Evolutionary conservation across 352 stramenopile species (phyloP), one percentile per base, ranked within the genome.

Genomic region (Globisporangium cederbergense): DNA sequence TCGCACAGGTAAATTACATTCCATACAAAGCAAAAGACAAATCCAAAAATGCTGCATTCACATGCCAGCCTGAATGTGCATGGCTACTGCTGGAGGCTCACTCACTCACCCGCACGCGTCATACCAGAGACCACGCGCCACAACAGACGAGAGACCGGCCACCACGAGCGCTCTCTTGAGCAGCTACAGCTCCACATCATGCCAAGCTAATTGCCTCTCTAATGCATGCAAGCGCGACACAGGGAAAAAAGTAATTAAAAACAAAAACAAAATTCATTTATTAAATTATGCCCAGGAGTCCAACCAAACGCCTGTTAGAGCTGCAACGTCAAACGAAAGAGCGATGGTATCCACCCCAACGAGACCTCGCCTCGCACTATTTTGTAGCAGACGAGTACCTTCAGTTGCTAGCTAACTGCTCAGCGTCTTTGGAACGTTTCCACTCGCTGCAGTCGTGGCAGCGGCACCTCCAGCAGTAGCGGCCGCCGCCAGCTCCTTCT

Each of bases 401-500:
- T 8, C 22, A 34, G 22, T 18, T 10, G n/a, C 7, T 11, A 53
- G 20, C 20, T 54, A 36, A 30, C 10, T 34, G 22, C 5, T 30
- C 13, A 34, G 7, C 16, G 22, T n/a, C 47, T 54, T 54, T 34
- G 22, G 13, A 54, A 11, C 47, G 25, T 34, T 22, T 8, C 13
- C 40, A 46, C 9, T 14, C 10, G 8, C 46, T 16, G 18, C 46
- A 53, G 36, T 34, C 53, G 30, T 18, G 4, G 10, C 18, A 59
- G 34, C 2, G 7, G 2, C 3, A 50, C n/a, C 36, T 16, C 8
- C 36, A 2, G 11, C 8, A 36, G 34, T n/a, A 38, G 55, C 22
- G 28, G 50, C 28, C 51, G 28, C 47, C 22, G 53, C 22, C 16
- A 66, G 40, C 30, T 34, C 32, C 14, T 68, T 62, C 43, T 74